These are phyloP conservation scores for Cymbopogon citratus DNA, from an alignment of 176 grass and related monocot genomes.

Conservation along the genomic window DNA sequence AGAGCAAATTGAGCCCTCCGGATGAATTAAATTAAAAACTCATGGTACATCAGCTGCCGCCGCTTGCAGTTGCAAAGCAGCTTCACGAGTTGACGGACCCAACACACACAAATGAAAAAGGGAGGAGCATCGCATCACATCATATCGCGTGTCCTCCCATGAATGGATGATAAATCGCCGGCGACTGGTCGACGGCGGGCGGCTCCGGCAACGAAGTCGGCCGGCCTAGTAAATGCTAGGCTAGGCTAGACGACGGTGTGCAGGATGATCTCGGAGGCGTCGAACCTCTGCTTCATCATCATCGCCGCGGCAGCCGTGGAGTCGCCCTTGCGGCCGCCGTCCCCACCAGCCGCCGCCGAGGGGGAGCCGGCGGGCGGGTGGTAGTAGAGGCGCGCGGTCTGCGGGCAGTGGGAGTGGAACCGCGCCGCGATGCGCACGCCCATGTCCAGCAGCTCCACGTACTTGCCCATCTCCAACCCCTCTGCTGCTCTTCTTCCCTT, in stretches of 20 bases:
- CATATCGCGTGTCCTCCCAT: background rate
- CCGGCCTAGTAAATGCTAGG: background rate
- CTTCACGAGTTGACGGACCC: background rate
- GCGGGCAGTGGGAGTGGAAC: constrained; percentile 86
- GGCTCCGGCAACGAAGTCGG: too few relatives aligned
- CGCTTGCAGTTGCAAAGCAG: too few relatives aligned
- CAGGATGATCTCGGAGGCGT: constrained; percentile 38
- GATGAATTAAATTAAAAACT: too few relatives aligned
- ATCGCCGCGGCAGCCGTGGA: background rate
- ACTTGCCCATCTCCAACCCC: constrained; percentile 42
- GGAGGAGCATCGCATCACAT: background rate
- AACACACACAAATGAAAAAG: background rate
- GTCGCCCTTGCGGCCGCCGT: background rate
- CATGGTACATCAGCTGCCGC: too few relatives aligned
- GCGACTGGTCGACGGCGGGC: background rate
- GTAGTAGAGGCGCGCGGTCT: constrained; percentile 79
- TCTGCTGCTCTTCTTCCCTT: background rate
- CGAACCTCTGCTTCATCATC: background rate
- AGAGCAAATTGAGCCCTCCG: too few relatives aligned
- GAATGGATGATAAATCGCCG: background rate
- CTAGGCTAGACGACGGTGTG: constrained; percentile 32
- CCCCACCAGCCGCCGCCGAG: background rate
- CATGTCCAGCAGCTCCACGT: constrained; percentile 76
- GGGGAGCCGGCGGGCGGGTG: constrained; percentile 37
- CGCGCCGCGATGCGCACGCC: constrained; percentile 70